Evolutionary conservation across 140 eudicot genomes (phyloP).

Genomic region (Oenanthe javanica): DNA sequence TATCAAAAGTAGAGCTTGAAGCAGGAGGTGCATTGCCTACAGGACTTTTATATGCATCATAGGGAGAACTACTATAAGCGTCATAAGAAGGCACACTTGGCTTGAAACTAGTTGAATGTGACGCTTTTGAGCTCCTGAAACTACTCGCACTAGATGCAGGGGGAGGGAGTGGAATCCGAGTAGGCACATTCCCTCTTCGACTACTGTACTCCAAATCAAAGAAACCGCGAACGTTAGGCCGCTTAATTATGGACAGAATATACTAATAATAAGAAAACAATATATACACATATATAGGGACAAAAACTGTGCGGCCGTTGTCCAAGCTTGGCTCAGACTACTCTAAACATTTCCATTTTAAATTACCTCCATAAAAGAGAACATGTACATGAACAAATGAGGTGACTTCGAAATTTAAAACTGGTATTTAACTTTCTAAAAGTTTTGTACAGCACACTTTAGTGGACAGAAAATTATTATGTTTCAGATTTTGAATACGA

Average conservation of each 20-base stretch:
- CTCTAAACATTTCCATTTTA: not conserved
- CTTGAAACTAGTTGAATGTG: constrained; percentile 48
- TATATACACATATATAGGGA: not conserved
- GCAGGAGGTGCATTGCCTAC: constrained; percentile 51
- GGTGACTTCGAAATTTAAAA: not conserved
- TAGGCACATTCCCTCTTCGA: constrained; percentile 55
- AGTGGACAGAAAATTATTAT: not conserved
- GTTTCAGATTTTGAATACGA: not conserved
- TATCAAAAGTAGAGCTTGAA: constrained; percentile 56
- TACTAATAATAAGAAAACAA: not conserved
- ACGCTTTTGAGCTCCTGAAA: constrained; percentile 43
- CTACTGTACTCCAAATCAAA: constrained; percentile 29
- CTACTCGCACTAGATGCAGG: constrained; percentile 51
- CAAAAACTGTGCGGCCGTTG: not conserved
- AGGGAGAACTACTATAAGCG: constrained; percentile 34
- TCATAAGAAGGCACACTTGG: constrained; percentile 40
- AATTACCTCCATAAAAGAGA: not conserved
- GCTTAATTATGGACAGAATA: constrained; percentile 10
- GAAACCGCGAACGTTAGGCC: not conserved
- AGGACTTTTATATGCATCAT: constrained; percentile 30
- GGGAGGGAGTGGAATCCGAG: constrained; percentile 77
- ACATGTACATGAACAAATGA: not conserved
- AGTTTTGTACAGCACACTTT: not conserved
- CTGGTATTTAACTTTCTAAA: not conserved
- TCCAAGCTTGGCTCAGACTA: not conserved